Percentiles rank a stretch among this genome's conserved stretches.
Conservation (phyloP, 2,329 filamentous ascomycete species). For the Apiospora aurea region DNA sequence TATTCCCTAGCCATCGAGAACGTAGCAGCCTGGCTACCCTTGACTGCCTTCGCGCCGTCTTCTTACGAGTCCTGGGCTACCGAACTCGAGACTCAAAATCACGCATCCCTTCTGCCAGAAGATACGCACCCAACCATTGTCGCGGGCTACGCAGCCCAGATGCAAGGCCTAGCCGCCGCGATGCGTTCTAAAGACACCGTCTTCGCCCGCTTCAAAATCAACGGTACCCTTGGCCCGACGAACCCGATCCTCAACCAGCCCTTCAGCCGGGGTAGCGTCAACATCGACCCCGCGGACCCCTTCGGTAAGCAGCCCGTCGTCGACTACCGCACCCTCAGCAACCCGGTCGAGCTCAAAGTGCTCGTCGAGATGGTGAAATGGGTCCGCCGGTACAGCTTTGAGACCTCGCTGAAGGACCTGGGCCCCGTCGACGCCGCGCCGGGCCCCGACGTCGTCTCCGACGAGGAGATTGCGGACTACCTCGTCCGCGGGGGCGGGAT, state of each 20-base stretch:
- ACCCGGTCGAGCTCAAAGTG: slow-evolving; percentile 47
- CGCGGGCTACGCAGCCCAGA: slow-evolving; percentile 42
- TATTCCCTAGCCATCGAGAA: slow-evolving; percentile 45
- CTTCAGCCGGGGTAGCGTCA: slow-evolving; percentile 47
- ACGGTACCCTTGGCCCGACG: slow-evolving; percentile 3
- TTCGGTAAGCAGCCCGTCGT: slow-evolving; percentile 44
- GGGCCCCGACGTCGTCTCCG: slow-evolving; percentile 40
- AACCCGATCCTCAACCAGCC: slow-evolving; percentile 42
- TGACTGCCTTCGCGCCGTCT: slow-evolving; percentile 43
- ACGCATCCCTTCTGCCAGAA: slow-evolving; percentile 42
- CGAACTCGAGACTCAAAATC: slow-evolving; percentile 42
- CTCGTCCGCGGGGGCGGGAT: background rate
- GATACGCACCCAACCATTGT: slow-evolving; percentile 45
- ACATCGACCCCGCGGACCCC: slow-evolving; percentile 48
- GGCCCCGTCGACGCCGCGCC: slow-evolving; percentile 44
- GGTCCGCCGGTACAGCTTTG: slow-evolving; percentile 45
- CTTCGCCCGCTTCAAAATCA: slow-evolving; percentile 20
- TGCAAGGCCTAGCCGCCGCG: slow-evolving; percentile 3
- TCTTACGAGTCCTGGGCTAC: slow-evolving; percentile 43
- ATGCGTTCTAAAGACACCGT: slow-evolving; percentile 22
- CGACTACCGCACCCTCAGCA: slow-evolving; percentile 48
- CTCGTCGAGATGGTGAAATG: slow-evolving; percentile 48
- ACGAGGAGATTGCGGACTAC: slow-evolving; percentile 40
- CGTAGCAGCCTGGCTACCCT: slow-evolving; percentile 44
- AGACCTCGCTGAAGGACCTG: slow-evolving; percentile 44